phyloP scores from a whole-genome alignment of 176 grass and related monocot genomes.

The Triticum timopheevii region DNA sequence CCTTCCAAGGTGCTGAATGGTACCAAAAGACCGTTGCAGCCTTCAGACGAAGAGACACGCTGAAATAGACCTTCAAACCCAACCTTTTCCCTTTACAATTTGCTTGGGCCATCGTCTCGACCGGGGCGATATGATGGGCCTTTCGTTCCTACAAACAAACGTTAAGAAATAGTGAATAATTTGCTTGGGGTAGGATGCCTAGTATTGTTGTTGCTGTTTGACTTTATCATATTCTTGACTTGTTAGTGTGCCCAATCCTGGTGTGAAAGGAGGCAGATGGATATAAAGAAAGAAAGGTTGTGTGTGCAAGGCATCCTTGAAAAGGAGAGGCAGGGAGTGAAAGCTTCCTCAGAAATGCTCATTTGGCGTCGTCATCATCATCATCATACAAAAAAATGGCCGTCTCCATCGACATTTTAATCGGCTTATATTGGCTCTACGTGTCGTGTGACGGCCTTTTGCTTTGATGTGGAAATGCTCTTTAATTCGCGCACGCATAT shows the following conservation, averaged over 20 bases:
- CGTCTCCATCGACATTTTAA: constrained; percentile 12
- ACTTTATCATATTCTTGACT: constrained; percentile 9
- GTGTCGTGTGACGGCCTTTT: background rate
- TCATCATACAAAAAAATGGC: constrained; percentile 3
- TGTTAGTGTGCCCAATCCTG: constrained; percentile 5
- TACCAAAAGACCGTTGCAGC: background rate
- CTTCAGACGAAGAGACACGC: background rate
- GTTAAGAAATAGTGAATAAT: constrained; percentile 7
- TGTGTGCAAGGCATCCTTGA: constrained; percentile 23
- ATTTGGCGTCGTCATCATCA: background rate
- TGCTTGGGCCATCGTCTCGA: background rate
- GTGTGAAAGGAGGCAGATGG: background rate
- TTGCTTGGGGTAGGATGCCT: background rate
- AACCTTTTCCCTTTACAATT: background rate
- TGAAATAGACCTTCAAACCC: background rate
- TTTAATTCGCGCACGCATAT: constrained; percentile 6
- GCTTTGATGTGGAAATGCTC: constrained; percentile 6
- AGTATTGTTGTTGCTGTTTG: background rate
- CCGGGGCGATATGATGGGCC: background rate
- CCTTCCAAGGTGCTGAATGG: background rate
- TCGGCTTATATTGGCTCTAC: background rate
- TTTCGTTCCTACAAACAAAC: background rate
- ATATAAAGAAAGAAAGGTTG: constrained; percentile 23
- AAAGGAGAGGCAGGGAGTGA: constrained; percentile 39
- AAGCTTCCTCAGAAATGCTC: constrained; percentile 38